Base-by-base conservation (phyloP, 139 green algal species). In the Gonium pectorale region DNA sequence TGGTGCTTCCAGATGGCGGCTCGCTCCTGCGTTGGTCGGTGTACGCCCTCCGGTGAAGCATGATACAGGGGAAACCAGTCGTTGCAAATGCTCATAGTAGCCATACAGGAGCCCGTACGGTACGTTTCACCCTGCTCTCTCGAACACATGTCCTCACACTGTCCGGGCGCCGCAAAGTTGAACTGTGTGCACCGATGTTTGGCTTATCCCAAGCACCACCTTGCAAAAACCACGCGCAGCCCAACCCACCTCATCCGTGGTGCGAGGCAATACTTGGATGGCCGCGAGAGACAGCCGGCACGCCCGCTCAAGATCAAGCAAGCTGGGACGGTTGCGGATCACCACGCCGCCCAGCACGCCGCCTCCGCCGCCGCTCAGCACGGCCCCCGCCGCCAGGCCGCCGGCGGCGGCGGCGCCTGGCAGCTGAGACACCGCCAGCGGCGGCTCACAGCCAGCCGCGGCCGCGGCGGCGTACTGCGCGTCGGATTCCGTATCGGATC, bases 21-120 rank as follows among this genome's bases (percentile, higher is more conserved):
- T 9, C 77, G 77, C 59, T 83, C 77, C 77, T 83, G 73, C 11
- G n/a, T n/a, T n/a, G n/a, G n/a, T n/a, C n/a, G n/a, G n/a, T n/a
- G n/a, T n/a, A n/a, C n/a, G n/a, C n/a, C n/a, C n/a, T n/a, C n/a
- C 59, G 13, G 59, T 22, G 27, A 2, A 5, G 2, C 27, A 37
- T 15, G 59, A 4, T 38, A 66, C 27, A 38, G 27, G 3, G 27
- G 27, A 6, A 37, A 37, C 59, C 5, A 29, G 59, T 29, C 3
- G 29, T 4, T 67, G 27, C 27, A 54, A 54, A 54, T 24, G 46
- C 46, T 24, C 13, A 24, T 54, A 15, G 15, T 11, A 11, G 46
- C 46, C 46, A 15, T 24, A 54, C 13, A 15, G 13, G 11, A 11
- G 15, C 46, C 46, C 11, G 46, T 54, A 15, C 13, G 13, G 13